Conservation (phyloP, 768 basidiomycete genomes). For the Termitomyces titanicus region DNA sequence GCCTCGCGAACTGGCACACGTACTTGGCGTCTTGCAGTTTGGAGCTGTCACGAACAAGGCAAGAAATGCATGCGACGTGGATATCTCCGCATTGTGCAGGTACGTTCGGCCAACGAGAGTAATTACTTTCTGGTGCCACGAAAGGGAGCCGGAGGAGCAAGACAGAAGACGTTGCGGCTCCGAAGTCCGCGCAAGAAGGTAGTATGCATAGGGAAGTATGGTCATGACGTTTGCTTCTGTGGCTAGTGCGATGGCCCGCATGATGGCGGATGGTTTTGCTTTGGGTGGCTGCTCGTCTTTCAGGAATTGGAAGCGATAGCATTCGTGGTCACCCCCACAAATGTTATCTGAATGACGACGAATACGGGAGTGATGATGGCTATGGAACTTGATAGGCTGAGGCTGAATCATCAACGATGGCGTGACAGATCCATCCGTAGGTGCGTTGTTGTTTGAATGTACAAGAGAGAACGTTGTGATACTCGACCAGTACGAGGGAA, state of each 20-base stretch:
- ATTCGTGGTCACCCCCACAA: not conserved
- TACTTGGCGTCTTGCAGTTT: conserved; percentile 20
- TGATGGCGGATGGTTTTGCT: conserved; percentile 36
- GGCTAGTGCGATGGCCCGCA: conserved; percentile 43
- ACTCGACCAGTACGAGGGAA: conserved; percentile 2
- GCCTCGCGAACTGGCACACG: conserved; percentile 30
- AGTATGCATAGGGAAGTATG: conserved; percentile 44
- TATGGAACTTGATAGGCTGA: no score
- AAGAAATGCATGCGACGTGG: conserved; percentile 35
- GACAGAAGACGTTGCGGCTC: conserved; percentile 32
- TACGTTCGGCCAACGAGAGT: conserved; percentile 36
- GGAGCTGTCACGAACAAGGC: conserved; percentile 33
- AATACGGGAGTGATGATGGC: conserved; percentile 1
- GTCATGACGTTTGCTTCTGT: conserved; percentile 32
- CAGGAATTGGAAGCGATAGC: conserved; percentile 1
- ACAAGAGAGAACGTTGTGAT: conserved; percentile 2
- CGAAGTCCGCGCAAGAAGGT: conserved; percentile 40
- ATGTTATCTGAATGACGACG: conserved; percentile 2
- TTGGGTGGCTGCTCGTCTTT: conserved; percentile 16
- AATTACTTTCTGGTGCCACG: conserved; percentile 37
- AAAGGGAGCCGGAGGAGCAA: conserved; percentile 30
- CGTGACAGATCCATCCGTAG: not conserved
- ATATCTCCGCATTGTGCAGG: conserved; percentile 36
- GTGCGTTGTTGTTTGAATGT: not conserved
- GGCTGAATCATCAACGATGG: not conserved